A percentile compares a stretch with the other conserved stretches of the same genome.
Conservation (phyloP, 768 basidiomycete genomes). For the Holtermannia corniformis region DNA sequence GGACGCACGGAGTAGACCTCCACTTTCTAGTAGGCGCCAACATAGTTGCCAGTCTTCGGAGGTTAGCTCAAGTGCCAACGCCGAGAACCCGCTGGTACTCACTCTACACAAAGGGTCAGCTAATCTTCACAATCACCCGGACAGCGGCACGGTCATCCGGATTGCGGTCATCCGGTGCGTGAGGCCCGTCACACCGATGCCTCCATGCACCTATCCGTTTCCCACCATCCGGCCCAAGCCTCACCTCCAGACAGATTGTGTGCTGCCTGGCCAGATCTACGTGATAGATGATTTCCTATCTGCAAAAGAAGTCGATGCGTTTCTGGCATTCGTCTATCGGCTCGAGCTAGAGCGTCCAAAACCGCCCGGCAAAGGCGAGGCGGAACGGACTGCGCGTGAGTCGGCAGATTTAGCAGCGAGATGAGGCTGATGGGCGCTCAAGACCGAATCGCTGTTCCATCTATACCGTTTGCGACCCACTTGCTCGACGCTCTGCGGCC, state of each 20-base stretch:
- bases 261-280: slow-evolving; percentile 18
- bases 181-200: too few species aligned
- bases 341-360: slow-evolving; percentile 16
- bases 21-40: too few species aligned
- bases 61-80: too few species aligned
- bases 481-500: slow-evolving; percentile 9
- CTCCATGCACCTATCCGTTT: neutral
- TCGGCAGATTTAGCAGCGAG: too few species aligned
- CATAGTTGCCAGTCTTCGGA: too few species aligned
- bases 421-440: neutral
- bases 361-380: slow-evolving; percentile 19
- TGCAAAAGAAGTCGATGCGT: slow-evolving; percentile 1
- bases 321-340: slow-evolving; percentile 4
- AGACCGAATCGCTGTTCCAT: slow-evolving; percentile 12
- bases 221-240: neutral
- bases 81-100: too few species aligned
- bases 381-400: slow-evolving; percentile 23
- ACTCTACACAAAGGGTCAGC: too few species aligned
- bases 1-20: too few species aligned
- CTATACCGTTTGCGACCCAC: slow-evolving; percentile 10
- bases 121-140: too few species aligned
- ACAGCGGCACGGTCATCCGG: too few species aligned
- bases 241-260: neutral
- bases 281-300: slow-evolving; percentile 13
- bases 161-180: too few species aligned